Conservation (phyloP, 768 basidiomycete species). For the Lactifluus subvellereus region DNA sequence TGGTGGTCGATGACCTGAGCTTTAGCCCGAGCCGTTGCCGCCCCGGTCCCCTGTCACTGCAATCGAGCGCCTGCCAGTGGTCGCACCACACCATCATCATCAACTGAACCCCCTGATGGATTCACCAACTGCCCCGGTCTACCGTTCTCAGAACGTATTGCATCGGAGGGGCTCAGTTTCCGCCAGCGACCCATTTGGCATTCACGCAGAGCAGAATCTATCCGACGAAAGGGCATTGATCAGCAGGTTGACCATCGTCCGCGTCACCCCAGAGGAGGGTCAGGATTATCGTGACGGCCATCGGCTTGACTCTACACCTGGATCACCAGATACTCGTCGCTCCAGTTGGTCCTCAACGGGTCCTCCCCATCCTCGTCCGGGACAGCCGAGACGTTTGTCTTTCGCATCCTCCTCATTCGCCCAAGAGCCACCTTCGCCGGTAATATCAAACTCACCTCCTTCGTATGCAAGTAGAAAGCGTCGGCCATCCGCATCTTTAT, state of each 20-base stretch:
- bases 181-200: conserved; percentile 22
- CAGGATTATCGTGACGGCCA: neutral
- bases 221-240: conserved; percentile 19
- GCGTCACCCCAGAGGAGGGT: conserved; percentile 14
- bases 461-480: conserved; percentile 17
- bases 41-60: no score
- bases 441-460: conserved; percentile 8
- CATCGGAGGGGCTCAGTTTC: conserved; percentile 18
- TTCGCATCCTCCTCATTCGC: conserved; percentile 24
- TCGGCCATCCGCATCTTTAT: conserved; percentile 11
- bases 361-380: neutral
- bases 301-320: neutral
- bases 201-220: conserved; percentile 9
- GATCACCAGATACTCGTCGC: conserved; percentile 5
- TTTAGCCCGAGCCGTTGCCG: no score
- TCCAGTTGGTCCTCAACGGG: conserved; percentile 4
- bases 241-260: conserved; percentile 23
- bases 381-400: conserved; percentile 17
- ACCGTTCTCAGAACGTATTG: conserved; percentile 9
- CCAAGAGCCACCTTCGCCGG: neutral
- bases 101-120: conserved; percentile 3
- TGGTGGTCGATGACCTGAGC: neutral
- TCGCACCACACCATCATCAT: neutral
- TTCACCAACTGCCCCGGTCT: neutral
- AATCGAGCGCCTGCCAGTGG: no score